Percentiles rank a stretch among this genome's conserved stretches.
phyloP scores from a whole-genome alignment of 73 alveolate species.

The Paramecium biaurelia region DNA sequence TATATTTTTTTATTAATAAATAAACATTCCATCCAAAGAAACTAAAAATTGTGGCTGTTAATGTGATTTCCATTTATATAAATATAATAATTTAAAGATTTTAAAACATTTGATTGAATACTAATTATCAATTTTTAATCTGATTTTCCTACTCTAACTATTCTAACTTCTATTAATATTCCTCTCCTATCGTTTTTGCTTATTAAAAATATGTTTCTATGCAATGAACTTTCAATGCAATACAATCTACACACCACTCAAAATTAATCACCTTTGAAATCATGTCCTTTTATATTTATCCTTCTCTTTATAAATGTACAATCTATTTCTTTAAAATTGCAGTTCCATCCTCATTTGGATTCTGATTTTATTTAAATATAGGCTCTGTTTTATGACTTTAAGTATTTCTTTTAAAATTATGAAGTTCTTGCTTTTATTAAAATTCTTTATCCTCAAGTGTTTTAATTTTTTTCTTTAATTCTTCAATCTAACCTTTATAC shows the following conservation, averaged over 20 bases:
- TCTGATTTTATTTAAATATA: background rate
- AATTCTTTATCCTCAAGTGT: background rate
- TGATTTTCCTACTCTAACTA: background rate
- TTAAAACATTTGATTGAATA: background rate
- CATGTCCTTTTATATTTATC: background rate
- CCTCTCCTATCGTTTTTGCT: background rate
- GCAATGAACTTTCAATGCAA: background rate
- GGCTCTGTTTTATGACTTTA: background rate
- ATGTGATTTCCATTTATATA: background rate
- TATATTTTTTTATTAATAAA: background rate
- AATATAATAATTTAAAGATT: background rate
- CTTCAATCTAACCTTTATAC: background rate
- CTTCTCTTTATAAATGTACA: background rate
- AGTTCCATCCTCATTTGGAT: background rate
- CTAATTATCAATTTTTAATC: background rate
- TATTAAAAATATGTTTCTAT: background rate
- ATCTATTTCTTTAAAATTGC: background rate
- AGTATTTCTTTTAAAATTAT: background rate
- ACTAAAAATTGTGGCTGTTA: background rate
- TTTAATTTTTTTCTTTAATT: background rate
- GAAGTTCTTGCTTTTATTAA: background rate
- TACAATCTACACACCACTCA: background rate
- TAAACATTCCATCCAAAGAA: conserved; percentile 16
- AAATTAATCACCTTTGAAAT: background rate
- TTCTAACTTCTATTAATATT: background rate